A percentile compares a stretch with the other conserved stretches of the same genome.
Evolutionary conservation across 179 eudicot species (phyloP).

Genomic region (Beta corolliflora): DNA sequence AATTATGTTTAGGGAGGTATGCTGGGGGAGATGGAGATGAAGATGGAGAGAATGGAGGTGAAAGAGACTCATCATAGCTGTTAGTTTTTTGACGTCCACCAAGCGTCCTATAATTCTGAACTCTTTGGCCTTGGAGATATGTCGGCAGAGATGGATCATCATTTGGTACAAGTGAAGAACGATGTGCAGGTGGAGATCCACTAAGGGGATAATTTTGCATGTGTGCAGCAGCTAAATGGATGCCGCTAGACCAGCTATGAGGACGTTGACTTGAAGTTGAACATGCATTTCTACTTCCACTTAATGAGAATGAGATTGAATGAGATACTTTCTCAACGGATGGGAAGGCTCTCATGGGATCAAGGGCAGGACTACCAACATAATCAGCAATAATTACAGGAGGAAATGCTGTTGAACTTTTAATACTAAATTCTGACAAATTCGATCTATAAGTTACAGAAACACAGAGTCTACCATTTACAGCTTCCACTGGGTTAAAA

Average conservation of each 20-base stretch:
- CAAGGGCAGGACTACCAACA: conserved; percentile 94
- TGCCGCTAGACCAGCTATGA: conserved; percentile 90
- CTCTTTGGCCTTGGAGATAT: conserved; percentile 51
- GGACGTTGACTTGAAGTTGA: conserved; percentile 66
- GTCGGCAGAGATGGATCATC: conserved; percentile 53
- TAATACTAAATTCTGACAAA: conserved; percentile 68
- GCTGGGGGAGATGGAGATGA: conserved; percentile 84
- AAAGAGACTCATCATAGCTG: conserved; percentile 69
- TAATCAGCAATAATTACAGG: conserved; percentile 87
- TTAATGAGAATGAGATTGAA: conserved; percentile 50
- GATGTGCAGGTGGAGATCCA: conserved; percentile 64
- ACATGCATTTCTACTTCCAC: conserved; percentile 51
- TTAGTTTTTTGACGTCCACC: conserved; percentile 44
- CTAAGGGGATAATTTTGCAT: conserved; percentile 41
- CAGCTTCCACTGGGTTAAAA: conserved; percentile 72
- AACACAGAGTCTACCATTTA: conserved; percentile 74
- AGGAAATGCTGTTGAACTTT: conserved; percentile 68
- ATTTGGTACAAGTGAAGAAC: conserved; percentile 38
- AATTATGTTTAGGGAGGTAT: conserved; percentile 50
- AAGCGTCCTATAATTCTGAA: conserved; percentile 48
- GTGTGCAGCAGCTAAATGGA: conserved; percentile 41
- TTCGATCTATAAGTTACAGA: conserved; percentile 73
- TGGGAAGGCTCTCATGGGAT: conserved; percentile 82
- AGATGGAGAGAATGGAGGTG: conserved; percentile 95
- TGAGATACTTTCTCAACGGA: conserved; percentile 44